Evolutionary conservation across 306 rosid species (phyloP).

Genomic region (Malus sieversii): DNA sequence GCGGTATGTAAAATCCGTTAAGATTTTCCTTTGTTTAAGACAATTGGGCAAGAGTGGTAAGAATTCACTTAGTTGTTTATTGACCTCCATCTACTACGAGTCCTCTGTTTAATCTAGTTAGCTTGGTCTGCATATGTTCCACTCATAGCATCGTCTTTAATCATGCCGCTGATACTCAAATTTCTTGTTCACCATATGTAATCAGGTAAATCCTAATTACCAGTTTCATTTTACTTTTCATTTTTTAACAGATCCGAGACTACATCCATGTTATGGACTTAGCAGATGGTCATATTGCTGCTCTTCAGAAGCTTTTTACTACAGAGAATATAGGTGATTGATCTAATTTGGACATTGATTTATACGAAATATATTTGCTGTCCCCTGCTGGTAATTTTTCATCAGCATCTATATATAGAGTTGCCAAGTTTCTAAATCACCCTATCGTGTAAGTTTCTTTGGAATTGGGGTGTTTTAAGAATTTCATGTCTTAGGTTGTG

Average conservation of each 20-base stretch:
- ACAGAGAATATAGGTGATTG: constrained; percentile 52
- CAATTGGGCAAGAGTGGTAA: neutral
- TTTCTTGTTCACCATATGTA: neutral
- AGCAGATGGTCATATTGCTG: constrained; percentile 99
- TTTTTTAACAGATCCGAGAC: constrained; percentile 66
- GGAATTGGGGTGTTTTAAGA: constrained; percentile 9
- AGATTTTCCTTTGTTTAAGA: neutral
- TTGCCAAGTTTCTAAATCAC: neutral
- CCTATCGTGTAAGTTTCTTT: neutral
- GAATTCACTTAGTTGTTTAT: neutral
- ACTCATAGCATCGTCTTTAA: neutral
- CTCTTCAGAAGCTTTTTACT: constrained; percentile 67
- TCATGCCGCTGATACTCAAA: neutral
- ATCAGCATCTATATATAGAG: no score
- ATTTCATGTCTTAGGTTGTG: constrained; percentile 54
- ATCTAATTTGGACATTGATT: neutral
- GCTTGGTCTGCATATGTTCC: neutral
- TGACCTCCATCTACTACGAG: neutral
- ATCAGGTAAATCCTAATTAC: neutral
- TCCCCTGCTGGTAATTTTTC: neutral
- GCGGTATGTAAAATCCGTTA: constrained; percentile 50
- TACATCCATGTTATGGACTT: constrained; percentile 98
- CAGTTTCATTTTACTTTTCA: neutral
- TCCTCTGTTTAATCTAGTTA: neutral
- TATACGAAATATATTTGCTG: neutral